Evolutionary conservation across 1,284 basidiomycete species (phyloP).

Genomic region (Leccinum pallidistipes): DNA sequence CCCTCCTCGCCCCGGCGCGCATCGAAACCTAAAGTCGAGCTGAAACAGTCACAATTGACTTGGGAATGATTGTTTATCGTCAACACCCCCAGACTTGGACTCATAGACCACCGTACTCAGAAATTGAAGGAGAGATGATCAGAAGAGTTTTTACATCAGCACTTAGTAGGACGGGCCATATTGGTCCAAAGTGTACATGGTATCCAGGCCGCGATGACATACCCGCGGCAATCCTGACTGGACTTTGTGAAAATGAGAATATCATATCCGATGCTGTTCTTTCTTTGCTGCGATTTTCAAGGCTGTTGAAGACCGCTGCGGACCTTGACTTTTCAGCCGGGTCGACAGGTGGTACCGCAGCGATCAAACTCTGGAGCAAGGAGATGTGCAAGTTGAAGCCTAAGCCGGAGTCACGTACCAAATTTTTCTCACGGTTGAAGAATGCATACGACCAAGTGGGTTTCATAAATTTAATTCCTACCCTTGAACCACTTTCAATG

Average conservation of each 20-base stretch:
- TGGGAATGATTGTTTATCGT: background rate
- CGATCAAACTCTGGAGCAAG: background rate
- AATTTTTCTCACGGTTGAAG: background rate
- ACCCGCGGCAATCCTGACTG: background rate
- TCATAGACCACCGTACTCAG: background rate
- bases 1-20: constrained; percentile 9
- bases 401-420: background rate
- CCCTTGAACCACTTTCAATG: background rate
- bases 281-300: background rate
- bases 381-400: background rate
- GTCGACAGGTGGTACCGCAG: background rate
- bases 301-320: background rate
- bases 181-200: no score
- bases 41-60: constrained; percentile 26
- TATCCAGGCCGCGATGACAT: background rate
- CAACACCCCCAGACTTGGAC: background rate
- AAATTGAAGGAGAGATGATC: no score
- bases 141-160: no score
- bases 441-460: background rate
- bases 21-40: constrained; percentile 1
- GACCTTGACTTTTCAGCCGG: no score
- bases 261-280: background rate
- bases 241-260: background rate
- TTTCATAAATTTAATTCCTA: background rate
- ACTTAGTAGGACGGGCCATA: no score